Evolutionary conservation across 768 basidiomycete genomes (phyloP), one percentile per base, ranked within the genome.

Genomic region (Pluteus cervinus): DNA sequence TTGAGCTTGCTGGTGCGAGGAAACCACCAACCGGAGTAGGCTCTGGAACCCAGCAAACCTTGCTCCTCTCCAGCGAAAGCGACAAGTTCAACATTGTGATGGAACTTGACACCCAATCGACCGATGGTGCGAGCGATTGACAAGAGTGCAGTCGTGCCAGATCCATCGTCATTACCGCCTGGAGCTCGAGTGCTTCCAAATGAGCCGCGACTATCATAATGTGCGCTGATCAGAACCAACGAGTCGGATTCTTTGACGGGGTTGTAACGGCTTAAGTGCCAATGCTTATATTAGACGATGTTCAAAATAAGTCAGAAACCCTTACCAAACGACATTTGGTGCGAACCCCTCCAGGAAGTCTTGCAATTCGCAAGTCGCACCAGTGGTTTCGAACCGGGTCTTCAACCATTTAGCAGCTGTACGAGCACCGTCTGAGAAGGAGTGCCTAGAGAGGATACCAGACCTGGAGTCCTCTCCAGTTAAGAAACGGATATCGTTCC

Each of bases 11-110:
- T n/a, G 15, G 21, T 18, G 22, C 8, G 14, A 33, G 33, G 29
- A 24, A 7, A 15, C 11, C 23, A 66, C 84, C 54, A 53, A 88
- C 88, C 65, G 10, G 91, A 81, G 55, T 92, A 93, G 5, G 79
- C 78, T 44, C 60, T 73, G 15, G 83, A 87, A 20, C 92, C 92
- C 10, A 76, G 55, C 11, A 92, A 60, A 4, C 92, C 92, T 53
- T 96, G 92, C 49, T 96, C 92, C 54, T 96, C 92, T 4, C 91
- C 92, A 2, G 89, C 84, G 48, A 94, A 94, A 33, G 81, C 77
- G 26, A 76, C 79, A 7, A 96, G 68, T 48, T 88, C 81, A 12
- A 94, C 84, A 48, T 81, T 81, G 53, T 75, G 75, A 32, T 74
- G 68, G 66, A 93, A 92, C 33, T 61, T 70, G 50, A 94, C 54